Evolutionary conservation across 805 yeast genomes (phyloP).

Genomic region (Limtongia smithiae): DNA sequence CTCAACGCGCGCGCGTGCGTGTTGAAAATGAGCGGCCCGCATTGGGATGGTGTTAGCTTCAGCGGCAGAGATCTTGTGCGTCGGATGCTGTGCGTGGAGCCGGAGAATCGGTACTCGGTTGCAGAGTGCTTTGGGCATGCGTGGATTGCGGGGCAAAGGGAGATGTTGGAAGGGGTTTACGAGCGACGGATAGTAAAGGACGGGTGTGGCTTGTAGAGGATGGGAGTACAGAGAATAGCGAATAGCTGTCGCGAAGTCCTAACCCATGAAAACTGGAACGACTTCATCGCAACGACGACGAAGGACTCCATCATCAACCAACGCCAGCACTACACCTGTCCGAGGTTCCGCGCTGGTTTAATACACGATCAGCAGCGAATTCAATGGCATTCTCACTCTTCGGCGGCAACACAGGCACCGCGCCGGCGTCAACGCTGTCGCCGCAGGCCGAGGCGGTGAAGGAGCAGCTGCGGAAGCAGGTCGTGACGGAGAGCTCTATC

Average conservation of each 20-base stretch:
- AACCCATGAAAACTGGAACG: too few relatives aligned
- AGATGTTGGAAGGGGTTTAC: conserved; percentile 41
- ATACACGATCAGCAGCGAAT: neutral
- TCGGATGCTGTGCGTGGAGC: conserved; percentile 42
- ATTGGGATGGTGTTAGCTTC: conserved; percentile 44
- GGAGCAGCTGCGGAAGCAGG: conserved; percentile 62
- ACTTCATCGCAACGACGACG: too few relatives aligned
- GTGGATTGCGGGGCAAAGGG: conserved; percentile 48
- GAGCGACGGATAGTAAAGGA: conserved; percentile 18
- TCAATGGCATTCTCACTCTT: conserved; percentile 17
- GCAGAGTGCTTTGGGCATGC: conserved; percentile 42
- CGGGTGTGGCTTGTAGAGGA: too few relatives aligned
- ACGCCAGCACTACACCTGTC: too few relatives aligned
- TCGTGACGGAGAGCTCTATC: conserved; percentile 80
- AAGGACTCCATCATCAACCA: too few relatives aligned
- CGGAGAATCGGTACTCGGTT: conserved; percentile 40
- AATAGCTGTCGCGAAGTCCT: too few relatives aligned
- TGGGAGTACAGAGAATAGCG: too few relatives aligned
- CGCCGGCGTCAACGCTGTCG: neutral
- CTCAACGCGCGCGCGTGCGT: conserved; percentile 43
- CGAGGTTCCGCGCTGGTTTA: too few relatives aligned
- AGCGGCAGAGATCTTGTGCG: conserved; percentile 44
- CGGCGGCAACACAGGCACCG: conserved; percentile 1
- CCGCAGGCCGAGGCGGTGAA: conserved; percentile 47
- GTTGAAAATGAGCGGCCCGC: conserved; percentile 40